These are phyloP conservation scores for Taxillus chinensis DNA, from an alignment of 164 flowering plant genomes.

Conservation along the genomic window DNA sequence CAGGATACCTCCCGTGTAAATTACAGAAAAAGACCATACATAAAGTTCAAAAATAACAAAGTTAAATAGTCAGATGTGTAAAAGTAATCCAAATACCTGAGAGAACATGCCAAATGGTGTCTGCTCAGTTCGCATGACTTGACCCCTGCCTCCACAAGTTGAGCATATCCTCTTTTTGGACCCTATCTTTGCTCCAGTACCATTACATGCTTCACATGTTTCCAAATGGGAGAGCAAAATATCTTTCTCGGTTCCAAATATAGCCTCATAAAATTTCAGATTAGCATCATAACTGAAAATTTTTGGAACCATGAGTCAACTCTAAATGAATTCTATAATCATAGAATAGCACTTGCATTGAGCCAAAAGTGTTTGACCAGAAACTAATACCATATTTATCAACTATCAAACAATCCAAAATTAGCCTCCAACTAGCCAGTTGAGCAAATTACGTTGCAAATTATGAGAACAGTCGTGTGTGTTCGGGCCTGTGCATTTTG, in stretches of 20 bases:
- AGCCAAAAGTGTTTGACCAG: neutral
- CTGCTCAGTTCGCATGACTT: constrained; percentile 98
- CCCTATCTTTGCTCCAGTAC: constrained; percentile 85
- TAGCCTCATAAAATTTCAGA: constrained; percentile 76
- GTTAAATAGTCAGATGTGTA: too few species aligned
- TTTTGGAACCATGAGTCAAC: constrained; percentile 22
- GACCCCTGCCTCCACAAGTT: constrained; percentile 98
- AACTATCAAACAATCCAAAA: too few species aligned
- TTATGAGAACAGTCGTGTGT: too few species aligned
- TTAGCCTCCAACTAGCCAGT: too few species aligned
- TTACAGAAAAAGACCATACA: neutral
- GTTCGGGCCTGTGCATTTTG: too few species aligned
- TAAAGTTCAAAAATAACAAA: neutral
- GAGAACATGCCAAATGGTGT: constrained; percentile 97
- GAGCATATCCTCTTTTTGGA: constrained; percentile 92
- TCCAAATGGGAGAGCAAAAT: constrained; percentile 89
- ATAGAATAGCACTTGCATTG: neutral
- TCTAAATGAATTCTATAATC: constrained; percentile 3
- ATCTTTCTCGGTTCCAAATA: constrained; percentile 90
- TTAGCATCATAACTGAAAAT: constrained; percentile 80
- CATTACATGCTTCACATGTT: constrained; percentile 76
- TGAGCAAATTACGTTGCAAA: too few species aligned
- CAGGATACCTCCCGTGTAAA: too few species aligned
- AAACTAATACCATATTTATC: neutral
- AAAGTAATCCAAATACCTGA: constrained; percentile 39